Conservation (phyloP, 2,329 filamentous ascomycete species). For the Xylaria arbuscula region DNA sequence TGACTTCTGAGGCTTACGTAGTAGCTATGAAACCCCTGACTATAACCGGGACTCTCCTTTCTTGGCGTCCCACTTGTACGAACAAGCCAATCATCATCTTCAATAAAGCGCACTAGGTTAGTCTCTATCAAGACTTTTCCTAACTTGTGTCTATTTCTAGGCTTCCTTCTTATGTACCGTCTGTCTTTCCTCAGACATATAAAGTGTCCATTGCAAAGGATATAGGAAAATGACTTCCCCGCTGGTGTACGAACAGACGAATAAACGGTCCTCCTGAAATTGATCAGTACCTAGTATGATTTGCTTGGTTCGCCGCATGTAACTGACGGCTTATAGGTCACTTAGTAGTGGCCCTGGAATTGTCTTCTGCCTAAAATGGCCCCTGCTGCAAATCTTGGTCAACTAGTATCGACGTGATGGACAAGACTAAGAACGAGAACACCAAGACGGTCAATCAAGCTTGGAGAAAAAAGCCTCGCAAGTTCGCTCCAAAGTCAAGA, state of each 20-base stretch:
- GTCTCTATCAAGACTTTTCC: slow-evolving; percentile 1
- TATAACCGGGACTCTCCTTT: slow-evolving; percentile 1
- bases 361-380: slow-evolving; percentile 9
- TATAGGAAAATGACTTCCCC: background rate
- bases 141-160: slow-evolving; percentile 11
- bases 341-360: slow-evolving; percentile 2
- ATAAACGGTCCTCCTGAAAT: slow-evolving; percentile 23
- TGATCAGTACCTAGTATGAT: slow-evolving; percentile 5
- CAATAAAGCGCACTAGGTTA: background rate
- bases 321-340: slow-evolving; percentile 4
- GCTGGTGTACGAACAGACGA: slow-evolving; percentile 19
- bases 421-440: slow-evolving; percentile 21
- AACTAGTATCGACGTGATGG: slow-evolving; percentile 24
- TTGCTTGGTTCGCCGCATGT: background rate
- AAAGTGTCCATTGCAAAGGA: slow-evolving; percentile 2
- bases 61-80: slow-evolving; percentile 41
- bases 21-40: background rate
- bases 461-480: slow-evolving; percentile 54
- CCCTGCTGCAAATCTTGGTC: slow-evolving; percentile 5
- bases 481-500: slow-evolving; percentile 54
- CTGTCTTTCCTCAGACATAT: background rate
- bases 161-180: background rate
- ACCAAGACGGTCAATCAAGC: slow-evolving; percentile 47
- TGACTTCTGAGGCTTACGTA: background rate
- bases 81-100: slow-evolving; percentile 42